Conservation (phyloP, 2,329 filamentous ascomycete species). For the Madurella mycetomatis region DNA sequence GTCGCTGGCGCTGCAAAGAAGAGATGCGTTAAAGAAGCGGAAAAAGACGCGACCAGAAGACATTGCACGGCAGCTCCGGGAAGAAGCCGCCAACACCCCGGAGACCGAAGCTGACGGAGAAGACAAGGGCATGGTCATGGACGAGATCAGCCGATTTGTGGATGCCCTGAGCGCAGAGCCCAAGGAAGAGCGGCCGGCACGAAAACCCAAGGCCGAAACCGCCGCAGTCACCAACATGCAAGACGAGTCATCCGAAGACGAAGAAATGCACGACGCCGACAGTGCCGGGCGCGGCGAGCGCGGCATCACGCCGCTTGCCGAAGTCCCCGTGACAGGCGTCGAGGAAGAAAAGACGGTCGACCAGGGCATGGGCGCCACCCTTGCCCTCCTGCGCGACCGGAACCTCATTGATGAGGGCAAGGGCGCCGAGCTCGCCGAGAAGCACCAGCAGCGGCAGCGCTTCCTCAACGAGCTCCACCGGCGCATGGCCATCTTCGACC, state of each 20-base stretch:
- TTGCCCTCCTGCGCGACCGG: conserved; percentile 79
- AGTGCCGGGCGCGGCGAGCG: conserved; percentile 40
- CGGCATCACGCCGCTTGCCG: conserved; percentile 32
- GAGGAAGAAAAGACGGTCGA: conserved; percentile 81
- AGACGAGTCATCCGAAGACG: conserved; percentile 40
- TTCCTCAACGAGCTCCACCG: conserved; percentile 77
- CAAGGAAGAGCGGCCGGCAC: conserved; percentile 49
- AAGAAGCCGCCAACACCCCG: conserved; percentile 49
- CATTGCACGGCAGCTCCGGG: conserved; percentile 72
- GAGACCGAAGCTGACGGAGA: conserved; percentile 39
- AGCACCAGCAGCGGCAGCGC: conserved; percentile 65
- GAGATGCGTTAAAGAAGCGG: conserved; percentile 82
- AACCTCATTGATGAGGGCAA: conserved; percentile 68
- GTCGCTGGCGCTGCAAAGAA: conserved; percentile 75
- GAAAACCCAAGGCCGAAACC: conserved; percentile 40
- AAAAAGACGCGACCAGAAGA: conserved; percentile 85
- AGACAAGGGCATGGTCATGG: conserved; percentile 71
- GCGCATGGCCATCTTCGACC: conserved; percentile 71
- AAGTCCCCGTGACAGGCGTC: conserved; percentile 64
- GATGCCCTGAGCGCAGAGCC: conserved; percentile 72
- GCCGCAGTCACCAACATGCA: conserved; percentile 43
- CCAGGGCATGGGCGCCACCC: conserved; percentile 73
- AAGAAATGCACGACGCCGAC: conserved; percentile 48
- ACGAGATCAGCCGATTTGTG: conserved; percentile 93
- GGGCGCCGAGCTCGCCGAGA: conserved; percentile 59